These are phyloP conservation scores for Chamaecrista fasciculata DNA, from an alignment of 306 rosid species.

Conservation along the genomic window DNA sequence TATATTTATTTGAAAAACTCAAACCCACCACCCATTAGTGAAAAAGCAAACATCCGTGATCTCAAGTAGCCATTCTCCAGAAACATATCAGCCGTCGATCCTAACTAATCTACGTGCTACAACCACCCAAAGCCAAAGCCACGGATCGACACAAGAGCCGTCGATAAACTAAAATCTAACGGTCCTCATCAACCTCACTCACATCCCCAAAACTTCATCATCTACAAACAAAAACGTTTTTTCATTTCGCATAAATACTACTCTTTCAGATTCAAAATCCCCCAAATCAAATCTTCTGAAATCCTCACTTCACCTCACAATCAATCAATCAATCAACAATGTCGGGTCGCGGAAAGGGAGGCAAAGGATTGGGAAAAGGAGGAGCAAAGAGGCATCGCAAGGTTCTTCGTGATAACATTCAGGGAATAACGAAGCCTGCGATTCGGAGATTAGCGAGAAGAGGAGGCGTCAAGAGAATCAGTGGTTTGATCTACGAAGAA, in stretches of 20 bases:
- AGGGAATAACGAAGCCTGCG: slow-evolving; percentile 18
- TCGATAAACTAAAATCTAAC: neutral
- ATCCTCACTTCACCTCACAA: neutral
- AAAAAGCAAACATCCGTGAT: neutral
- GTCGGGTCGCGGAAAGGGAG: slow-evolving; percentile 19
- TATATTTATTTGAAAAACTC: too few relatives aligned
- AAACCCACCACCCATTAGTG: too few relatives aligned
- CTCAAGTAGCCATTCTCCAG: neutral
- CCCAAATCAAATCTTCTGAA: neutral
- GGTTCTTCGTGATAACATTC: slow-evolving; percentile 10
- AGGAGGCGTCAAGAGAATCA: slow-evolving; percentile 14
- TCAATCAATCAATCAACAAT: neutral
- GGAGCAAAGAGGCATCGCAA: slow-evolving; percentile 17
- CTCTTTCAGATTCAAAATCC: neutral
- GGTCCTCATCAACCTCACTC: neutral
- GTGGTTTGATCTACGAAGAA: slow-evolving; percentile 8
- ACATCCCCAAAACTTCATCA: neutral
- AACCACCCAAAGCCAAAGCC: neutral
- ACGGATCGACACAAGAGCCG: neutral
- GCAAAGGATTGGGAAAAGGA: slow-evolving; percentile 13
- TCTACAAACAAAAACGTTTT: neutral
- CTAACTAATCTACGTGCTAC: neutral
- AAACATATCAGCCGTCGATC: neutral
- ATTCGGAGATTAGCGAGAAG: slow-evolving; percentile 6
- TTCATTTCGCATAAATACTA: neutral